Percentiles rank a stretch among this genome's conserved stretches.
These are phyloP conservation scores for Colletotrichum viniferum DNA, from an alignment of 2,329 filamentous ascomycete species.

Conservation along the genomic window DNA sequence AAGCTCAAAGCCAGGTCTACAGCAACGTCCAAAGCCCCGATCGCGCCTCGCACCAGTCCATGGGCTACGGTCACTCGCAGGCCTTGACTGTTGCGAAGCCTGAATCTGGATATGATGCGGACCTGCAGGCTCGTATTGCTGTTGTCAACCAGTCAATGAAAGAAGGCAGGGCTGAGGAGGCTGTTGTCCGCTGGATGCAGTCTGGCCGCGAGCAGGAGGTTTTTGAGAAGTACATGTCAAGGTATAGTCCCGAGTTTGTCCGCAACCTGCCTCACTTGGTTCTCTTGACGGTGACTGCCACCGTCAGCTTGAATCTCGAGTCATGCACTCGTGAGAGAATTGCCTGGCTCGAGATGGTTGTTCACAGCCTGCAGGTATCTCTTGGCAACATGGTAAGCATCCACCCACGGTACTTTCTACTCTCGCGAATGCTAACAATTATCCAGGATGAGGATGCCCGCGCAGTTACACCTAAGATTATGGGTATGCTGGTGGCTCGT, in stretches of 20 bases:
- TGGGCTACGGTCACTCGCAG: conserved; percentile 21
- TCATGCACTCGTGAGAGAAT: conserved; percentile 61
- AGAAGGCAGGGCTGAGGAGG: conserved; percentile 64
- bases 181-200: conserved; percentile 71
- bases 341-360: conserved; percentile 63
- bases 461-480: conserved; percentile 61
- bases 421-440: conserved; percentile 27
- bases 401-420: not conserved
- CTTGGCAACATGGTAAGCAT: conserved; percentile 55
- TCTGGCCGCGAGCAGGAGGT: conserved; percentile 66
- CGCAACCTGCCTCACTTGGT: conserved; percentile 64
- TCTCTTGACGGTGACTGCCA: conserved; percentile 67
- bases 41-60: conserved; percentile 16
- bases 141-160: conserved; percentile 67
- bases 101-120: conserved; percentile 38
- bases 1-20: conserved; percentile 25
- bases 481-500: conserved; percentile 55
- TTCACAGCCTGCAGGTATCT: conserved; percentile 56
- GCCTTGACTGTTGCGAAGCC: conserved; percentile 16
- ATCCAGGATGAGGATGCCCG: conserved; percentile 57
- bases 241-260: conserved; percentile 57
- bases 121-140: conserved; percentile 60
- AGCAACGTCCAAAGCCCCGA: conserved; percentile 25
- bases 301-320: conserved; percentile 63
- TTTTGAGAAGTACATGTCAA: conserved; percentile 60